Evolutionary conservation across 768 basidiomycete genomes (phyloP).

Genomic region (Paxillus rubicundulus): DNA sequence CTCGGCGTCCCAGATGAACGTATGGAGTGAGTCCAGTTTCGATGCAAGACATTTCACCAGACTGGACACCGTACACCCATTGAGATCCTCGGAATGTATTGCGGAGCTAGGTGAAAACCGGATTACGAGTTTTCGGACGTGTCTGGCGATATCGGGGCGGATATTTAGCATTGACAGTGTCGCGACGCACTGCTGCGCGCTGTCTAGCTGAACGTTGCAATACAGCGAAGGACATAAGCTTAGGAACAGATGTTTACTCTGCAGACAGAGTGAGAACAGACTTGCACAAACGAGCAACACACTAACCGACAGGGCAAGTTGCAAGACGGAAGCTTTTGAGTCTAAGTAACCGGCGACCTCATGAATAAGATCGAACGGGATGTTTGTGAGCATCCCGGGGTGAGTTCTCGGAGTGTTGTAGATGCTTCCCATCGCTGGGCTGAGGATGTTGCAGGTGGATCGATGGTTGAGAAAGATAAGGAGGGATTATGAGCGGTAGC

Average conservation of each 20-base stretch:
- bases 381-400: constrained; percentile 6
- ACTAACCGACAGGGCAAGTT: constrained; percentile 60
- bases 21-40: constrained; percentile 60
- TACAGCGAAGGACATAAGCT: constrained; percentile 61
- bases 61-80: constrained; percentile 41
- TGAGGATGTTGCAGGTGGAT: no score
- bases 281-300: background rate
- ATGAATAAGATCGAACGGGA: constrained; percentile 63
- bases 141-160: constrained; percentile 59
- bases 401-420: background rate
- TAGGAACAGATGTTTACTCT: constrained; percentile 57
- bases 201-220: constrained; percentile 50
- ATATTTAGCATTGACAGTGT: constrained; percentile 65
- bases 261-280: constrained; percentile 3
- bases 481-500: no score
- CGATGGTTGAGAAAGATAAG: no score
- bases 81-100: constrained; percentile 4
- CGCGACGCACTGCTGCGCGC: constrained; percentile 54
- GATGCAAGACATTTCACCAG: constrained; percentile 51
- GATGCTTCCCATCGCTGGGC: no score
- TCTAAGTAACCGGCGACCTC: constrained; percentile 59
- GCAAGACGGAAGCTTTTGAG: constrained; percentile 52
- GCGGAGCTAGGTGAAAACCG: constrained; percentile 35
- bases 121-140: constrained; percentile 59
- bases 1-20: constrained; percentile 72